These are phyloP conservation scores for Colletotrichum theobromicola DNA, from an alignment of 2,329 filamentous ascomycete species.

Conservation along the genomic window DNA sequence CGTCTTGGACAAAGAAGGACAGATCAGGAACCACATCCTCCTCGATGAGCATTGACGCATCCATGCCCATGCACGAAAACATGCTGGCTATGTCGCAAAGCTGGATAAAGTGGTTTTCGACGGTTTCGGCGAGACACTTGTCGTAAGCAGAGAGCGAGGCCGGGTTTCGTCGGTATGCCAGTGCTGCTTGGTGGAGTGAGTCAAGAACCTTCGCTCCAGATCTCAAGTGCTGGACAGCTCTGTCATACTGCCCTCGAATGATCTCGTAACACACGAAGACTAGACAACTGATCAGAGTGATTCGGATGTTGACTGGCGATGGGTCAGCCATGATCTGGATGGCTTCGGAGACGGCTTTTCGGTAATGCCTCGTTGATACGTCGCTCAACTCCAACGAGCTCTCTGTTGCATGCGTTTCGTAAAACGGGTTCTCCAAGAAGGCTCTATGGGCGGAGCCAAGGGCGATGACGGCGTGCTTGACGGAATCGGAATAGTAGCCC, in stretches of 20 bases:
- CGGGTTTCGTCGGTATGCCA: neutral
- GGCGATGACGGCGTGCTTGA: conserved; percentile 12
- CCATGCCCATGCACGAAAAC: conserved; percentile 13
- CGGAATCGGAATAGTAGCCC: conserved; percentile 8
- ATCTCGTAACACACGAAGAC: conserved; percentile 16
- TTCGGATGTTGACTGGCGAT: conserved; percentile 4
- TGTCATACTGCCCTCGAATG: conserved; percentile 4
- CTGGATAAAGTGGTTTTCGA: neutral
- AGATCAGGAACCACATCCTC: conserved; percentile 2
- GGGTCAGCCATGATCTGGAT: conserved; percentile 15
- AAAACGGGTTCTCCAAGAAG: neutral
- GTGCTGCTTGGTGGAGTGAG: neutral
- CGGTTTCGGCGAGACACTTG: neutral
- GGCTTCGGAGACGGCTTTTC: conserved; percentile 3
- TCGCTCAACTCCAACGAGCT: neutral
- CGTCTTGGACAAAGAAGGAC: neutral
- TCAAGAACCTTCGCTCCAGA: conserved; percentile 4
- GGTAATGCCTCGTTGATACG: neutral
- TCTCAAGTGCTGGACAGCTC: neutral
- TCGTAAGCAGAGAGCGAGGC: neutral
- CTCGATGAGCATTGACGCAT: conserved; percentile 3
- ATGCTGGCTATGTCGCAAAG: conserved; percentile 7
- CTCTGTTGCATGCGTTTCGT: neutral
- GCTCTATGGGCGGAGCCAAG: conserved; percentile 5
- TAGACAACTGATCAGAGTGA: conserved; percentile 7